Evolutionary conservation across 1,284 basidiomycete genomes (phyloP), one percentile per base, ranked within the genome.

Genomic region (Apiotrichum akiyoshidainum): DNA sequence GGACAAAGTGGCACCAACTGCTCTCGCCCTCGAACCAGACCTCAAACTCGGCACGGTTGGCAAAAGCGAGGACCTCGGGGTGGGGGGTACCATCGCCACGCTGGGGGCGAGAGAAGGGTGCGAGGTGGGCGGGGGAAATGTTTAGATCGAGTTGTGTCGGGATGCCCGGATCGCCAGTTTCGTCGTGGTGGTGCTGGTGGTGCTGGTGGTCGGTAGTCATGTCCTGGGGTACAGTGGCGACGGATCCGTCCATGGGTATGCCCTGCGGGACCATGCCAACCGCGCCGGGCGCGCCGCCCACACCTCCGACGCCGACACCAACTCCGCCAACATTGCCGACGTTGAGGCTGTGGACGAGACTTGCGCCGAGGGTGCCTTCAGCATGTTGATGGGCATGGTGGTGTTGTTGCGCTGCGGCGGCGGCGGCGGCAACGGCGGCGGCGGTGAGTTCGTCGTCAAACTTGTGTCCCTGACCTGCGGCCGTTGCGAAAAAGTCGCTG

Each of bases 1-100:
- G 75, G n/a, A 77, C 75, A 51, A 68, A 75, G 63, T 77, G 75
- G 64, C 75, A 77, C 75, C 75, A 77, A 47, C 63, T 66, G 40
- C 58, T 64, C 61, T 77, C 75, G 19, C 69, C 73, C 50, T 67
- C 64, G 19, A 77, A 60, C 75, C 75, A 77, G 6, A 56, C 63
- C 0, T 72, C 63, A 51, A 77, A 77, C 45, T 71, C 61, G 26
- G 54, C 58, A 44, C 65, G 57, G 44, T 57, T 67, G 1, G 48
- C 41, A 48, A 77, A 77, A 13, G 48, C 46, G 6, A 70, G 56
- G 33, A 66, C 52, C 46, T 69, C 58, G 5, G 75, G 75, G 62
- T 67, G 63, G 11, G 71, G 71, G n/a, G 70, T 70, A 31, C 33
- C n/a, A 9, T 60, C 51, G 44, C 61, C 61, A n/a, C 74, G 60